Base-by-base conservation (phyloP, 257 asterid genomes). In the Penstemon barbatus region DNA sequence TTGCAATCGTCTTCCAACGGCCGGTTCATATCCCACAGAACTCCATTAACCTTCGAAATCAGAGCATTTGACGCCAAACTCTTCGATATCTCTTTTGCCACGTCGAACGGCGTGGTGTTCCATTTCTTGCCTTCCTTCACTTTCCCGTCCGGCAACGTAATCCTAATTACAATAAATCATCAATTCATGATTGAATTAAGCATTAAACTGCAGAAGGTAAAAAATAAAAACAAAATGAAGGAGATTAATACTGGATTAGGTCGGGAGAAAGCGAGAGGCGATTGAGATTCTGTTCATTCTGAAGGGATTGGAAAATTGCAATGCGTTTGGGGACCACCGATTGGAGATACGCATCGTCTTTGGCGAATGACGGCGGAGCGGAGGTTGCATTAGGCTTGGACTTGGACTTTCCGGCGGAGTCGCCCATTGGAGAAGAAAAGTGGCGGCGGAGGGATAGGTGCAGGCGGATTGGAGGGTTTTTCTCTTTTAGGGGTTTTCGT, bases 61-160 rank as follows among this genome's bases (percentile, higher is more conserved):
- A 91, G 75, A 1, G 98, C 92, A 46, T 80, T 87, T 7, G 96
- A 76, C n/a, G 96, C 96, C 84, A 94, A 86, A 74, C 91, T 82
- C 91, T 87, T 94, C 0, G 99, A 94, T 49, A 94, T 86, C 86
- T 87, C 98, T 86, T 82, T 82, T 1, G 96, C 97, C n/a, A 93
- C 84, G 62, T 91, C 98, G 13, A 79, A 76, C 0, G 99, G 96
- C 2, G 97, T 73, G 7, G 99, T 87, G 71, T 77, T 87, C 96
- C 95, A 91, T 61, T 91, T 89, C 83, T 78, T 87, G 58, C 98
- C 99, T 72, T 85, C 98, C 80, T 82, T 94, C 75, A 87, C 91
- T 42, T 81, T 77, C 74, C 92, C 96, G 72, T 91, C 89, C 18
- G 83, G 92, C 71, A 94, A 73, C 5, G 77, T 75, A 49, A 94